Evolutionary conservation across 176 grass and related monocot species (phyloP).

Genomic region (Paspalum notatum): DNA sequence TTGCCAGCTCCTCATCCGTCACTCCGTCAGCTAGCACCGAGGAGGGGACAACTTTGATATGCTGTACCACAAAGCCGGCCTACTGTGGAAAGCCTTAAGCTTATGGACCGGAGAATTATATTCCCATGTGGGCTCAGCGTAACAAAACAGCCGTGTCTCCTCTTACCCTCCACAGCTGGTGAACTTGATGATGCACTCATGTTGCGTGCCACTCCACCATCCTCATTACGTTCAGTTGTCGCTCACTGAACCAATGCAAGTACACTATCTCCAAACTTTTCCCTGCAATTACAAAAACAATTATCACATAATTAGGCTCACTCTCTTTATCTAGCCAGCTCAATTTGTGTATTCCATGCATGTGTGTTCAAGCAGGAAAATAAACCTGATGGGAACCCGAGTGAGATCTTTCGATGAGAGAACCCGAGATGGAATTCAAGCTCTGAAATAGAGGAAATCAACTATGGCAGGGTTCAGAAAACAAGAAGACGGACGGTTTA

Average conservation of each 20-base stretch:
- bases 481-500: no score
- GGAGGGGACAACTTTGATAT: constrained; percentile 45
- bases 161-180: constrained; percentile 77
- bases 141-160: no score
- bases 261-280: constrained; percentile 88
- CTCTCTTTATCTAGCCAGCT: no score
- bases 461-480: no score
- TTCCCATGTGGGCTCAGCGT: constrained; percentile 58
- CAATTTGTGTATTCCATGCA: neutral
- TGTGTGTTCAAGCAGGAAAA: neutral
- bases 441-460: no score
- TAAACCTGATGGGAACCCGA: no score
- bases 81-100: constrained; percentile 53
- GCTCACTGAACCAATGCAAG: constrained; percentile 72
- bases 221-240: no score
- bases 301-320: neutral
- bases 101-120: constrained; percentile 39
- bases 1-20: constrained; percentile 40
- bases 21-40: no score
- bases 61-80: constrained; percentile 57
- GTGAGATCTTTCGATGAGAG: no score
- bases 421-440: no score
- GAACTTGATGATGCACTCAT: constrained; percentile 73
- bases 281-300: constrained; percentile 25
- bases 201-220: constrained; percentile 78